phyloP scores from a whole-genome alignment of 225 moss, liverwort and hornwort genomes.

The Ulota crispa region DNA sequence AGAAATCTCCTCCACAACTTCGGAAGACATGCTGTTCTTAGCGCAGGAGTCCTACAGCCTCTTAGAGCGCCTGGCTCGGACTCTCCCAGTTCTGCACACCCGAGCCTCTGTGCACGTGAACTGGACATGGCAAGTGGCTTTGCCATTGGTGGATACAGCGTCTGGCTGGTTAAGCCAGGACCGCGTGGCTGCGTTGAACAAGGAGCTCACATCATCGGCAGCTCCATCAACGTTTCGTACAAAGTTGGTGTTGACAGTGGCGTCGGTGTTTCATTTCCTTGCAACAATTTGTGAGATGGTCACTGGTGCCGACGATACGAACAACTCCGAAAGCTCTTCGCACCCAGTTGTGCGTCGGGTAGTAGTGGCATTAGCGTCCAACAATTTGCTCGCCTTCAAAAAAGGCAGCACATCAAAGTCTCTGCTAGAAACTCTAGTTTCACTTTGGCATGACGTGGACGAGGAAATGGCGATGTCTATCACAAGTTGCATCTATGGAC shows the following conservation, averaged over 20 bases:
- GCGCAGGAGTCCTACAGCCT: constrained; percentile 69
- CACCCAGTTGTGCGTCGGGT: constrained; percentile 68
- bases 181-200: constrained; percentile 30
- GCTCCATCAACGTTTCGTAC: neutral
- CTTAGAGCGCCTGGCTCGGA: constrained; percentile 72
- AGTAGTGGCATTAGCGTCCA: constrained; percentile 54
- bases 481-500: constrained; percentile 52
- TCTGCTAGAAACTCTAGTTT: constrained; percentile 41
- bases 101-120: constrained; percentile 37
- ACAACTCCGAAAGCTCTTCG: constrained; percentile 27
- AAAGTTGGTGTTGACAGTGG: constrained; percentile 46
- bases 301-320: constrained; percentile 7
- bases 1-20: constrained; percentile 36
- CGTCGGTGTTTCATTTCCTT: constrained; percentile 73
- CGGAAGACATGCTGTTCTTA: constrained; percentile 41
- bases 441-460: constrained; percentile 36
- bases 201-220: neutral
- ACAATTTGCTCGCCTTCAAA: constrained; percentile 41
- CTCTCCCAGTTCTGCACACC: constrained; percentile 59
- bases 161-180: constrained; percentile 70
- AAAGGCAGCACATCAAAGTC: neutral
- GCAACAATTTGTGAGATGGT: constrained; percentile 66
- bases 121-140: constrained; percentile 82
- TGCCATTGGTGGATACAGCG: constrained; percentile 71
- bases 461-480: constrained; percentile 47